Conservation (phyloP, 768 basidiomycete species). For the Nidularia sp. region DNA sequence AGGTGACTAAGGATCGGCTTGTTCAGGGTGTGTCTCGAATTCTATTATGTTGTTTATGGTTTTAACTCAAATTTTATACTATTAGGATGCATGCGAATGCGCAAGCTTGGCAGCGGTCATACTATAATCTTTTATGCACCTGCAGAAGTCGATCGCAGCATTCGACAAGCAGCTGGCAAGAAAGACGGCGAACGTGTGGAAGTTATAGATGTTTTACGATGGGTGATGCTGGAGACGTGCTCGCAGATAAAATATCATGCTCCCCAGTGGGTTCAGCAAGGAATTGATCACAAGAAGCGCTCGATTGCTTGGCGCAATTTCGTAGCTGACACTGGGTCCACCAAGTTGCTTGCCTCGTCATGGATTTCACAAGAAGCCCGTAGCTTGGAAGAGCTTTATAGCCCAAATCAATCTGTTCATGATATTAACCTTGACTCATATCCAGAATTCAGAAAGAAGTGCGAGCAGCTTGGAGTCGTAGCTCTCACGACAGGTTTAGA, state of each 20-base stretch:
- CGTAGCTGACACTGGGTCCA: not conserved
- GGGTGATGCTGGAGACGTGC: slow-evolving; percentile 43
- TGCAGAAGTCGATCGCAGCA: slow-evolving; percentile 29
- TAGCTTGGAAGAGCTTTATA: slow-evolving; percentile 29
- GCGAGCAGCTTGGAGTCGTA: slow-evolving; percentile 21
- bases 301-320: slow-evolving; percentile 10
- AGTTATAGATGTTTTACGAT: slow-evolving; percentile 30
- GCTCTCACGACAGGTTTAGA: slow-evolving; percentile 20
- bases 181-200: slow-evolving; percentile 4
- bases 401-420: not conserved
- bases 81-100: slow-evolving; percentile 53
- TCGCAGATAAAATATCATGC: slow-evolving; percentile 31
- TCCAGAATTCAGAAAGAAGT: slow-evolving; percentile 12
- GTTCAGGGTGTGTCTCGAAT: slow-evolving; percentile 35
- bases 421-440: not conserved
- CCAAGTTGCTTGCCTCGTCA: slow-evolving; percentile 6
- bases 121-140: slow-evolving; percentile 46
- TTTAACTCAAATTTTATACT: slow-evolving; percentile 1
- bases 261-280: slow-evolving; percentile 39
- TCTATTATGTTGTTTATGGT: not conserved
- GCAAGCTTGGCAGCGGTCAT: slow-evolving; percentile 41
- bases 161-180: slow-evolving; percentile 21
- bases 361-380: slow-evolving; percentile 39
- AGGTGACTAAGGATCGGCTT: slow-evolving; percentile 47
- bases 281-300: slow-evolving; percentile 22